phyloP scores from a whole-genome alignment of 192 early-diverging fungal genomes.

The Phycomyces nitens region DNA sequence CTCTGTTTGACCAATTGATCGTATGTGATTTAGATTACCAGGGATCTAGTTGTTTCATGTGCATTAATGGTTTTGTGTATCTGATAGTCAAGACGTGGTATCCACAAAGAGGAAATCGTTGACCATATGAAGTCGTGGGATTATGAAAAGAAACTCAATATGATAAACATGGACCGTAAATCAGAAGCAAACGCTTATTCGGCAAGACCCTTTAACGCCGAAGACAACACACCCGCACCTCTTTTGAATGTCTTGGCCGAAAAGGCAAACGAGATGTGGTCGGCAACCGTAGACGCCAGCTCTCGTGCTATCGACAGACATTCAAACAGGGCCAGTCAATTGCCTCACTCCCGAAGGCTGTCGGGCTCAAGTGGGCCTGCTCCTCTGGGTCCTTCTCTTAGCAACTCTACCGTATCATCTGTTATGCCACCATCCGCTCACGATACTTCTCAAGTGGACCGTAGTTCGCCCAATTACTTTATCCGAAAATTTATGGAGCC shows the following conservation, averaged over 20 bases:
- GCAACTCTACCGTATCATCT: not conserved
- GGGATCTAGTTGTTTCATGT: not conserved
- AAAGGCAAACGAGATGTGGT: slow-evolving; percentile 28
- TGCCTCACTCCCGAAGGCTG: not conserved
- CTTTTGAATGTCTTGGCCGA: slow-evolving; percentile 27
- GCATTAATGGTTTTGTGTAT: not conserved
- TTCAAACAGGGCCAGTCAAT: not conserved
- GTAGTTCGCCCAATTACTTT: slow-evolving; percentile 49
- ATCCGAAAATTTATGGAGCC: slow-evolving; percentile 50
- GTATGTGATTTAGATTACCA: slow-evolving; percentile 41
- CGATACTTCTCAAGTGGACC: slow-evolving; percentile 27
- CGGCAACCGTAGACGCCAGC: slow-evolving; percentile 13
- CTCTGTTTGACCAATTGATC: slow-evolving; percentile 53
- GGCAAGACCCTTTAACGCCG: slow-evolving; percentile 23
- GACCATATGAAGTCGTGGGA: not conserved
- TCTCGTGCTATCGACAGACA: slow-evolving; percentile 20
- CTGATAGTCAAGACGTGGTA: slow-evolving; percentile 41
- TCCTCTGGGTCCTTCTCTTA: not conserved
- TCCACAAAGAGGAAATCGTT: slow-evolving; percentile 2
- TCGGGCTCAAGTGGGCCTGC: not conserved
- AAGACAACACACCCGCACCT: slow-evolving; percentile 7
- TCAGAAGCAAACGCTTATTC: slow-evolving; percentile 19
- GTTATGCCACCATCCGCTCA: not conserved
- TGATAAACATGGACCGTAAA: slow-evolving; percentile 9
- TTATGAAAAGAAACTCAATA: slow-evolving; percentile 5